Base-by-base conservation (phyloP, 2,329 filamentous ascomycete genomes). In the Neopestalotiopsis sp. region DNA sequence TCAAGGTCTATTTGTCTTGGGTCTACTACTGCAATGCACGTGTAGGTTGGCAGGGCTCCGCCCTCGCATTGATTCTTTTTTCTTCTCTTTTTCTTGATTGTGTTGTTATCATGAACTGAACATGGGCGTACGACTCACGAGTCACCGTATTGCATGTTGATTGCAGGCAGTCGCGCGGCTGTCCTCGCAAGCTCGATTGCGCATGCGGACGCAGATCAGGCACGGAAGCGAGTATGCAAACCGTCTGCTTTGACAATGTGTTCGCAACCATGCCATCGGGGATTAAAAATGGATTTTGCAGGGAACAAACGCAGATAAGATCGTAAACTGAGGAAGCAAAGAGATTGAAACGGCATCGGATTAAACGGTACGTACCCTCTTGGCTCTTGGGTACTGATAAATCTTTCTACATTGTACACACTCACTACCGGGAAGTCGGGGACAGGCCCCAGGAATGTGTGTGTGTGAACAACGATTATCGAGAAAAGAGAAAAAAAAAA, bases 181-280 rank as follows among this genome's bases (percentile, higher is more conserved):
- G 57, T 30, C 57, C 13, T 59, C 24, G 57, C 57, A 59, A 59
- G 24, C 24, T 59, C 24, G 57, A 30, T 59, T 59, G 57, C 57
- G 57, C 24, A 59, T 30, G 57, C 57, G 13, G 24, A 38, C 57
- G 57, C 59, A 62, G 59, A 62, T 62, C 59, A 40, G 59, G 28
- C 32, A 38, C 59, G 20, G 57, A 59, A 59, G 30, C 57, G 57
- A 59, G 24, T 24, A 59, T 30, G 24, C 57, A 30, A 59, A 13
- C 57, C 57, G 30, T 59, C 30, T 24, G 30, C 45, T 53, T 53
- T 53, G 45, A 53, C 45, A 53, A 20, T 53, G 9, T 24, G 14
- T 53, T n/a, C 9, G n/a, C 20, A 53, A n/a, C 45, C 45, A 53
- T 53, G 45, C 45, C 17, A 53, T 53, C 45, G 45, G 45, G 45